These are phyloP conservation scores for Tolypocladium sp. DNA, from an alignment of 2,329 filamentous ascomycete genomes.

Conservation along the genomic window DNA sequence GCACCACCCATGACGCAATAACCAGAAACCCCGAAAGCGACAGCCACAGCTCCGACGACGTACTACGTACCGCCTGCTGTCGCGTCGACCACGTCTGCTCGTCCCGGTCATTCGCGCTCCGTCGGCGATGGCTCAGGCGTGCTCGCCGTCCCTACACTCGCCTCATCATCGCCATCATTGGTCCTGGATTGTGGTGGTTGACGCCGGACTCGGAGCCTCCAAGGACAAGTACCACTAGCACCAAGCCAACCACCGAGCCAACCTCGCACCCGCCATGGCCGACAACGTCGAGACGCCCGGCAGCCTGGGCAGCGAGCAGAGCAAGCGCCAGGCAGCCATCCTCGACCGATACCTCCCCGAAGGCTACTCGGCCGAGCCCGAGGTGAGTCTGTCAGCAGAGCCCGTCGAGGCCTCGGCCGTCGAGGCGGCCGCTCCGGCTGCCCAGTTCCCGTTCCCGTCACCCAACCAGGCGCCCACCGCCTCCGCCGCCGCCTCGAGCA, in stretches of 20 bases:
- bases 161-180: not conserved
- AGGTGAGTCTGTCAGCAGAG: constrained; percentile 19
- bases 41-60: not conserved
- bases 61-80: not conserved
- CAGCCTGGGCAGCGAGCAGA: constrained; percentile 16
- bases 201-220: not conserved
- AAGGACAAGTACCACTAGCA: not conserved
- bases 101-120: not conserved
- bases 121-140: not conserved
- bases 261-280: constrained; percentile 12
- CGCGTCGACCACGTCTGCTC: not conserved
- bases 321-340: constrained; percentile 23
- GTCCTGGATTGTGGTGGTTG: not conserved
- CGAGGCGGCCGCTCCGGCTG: not conserved
- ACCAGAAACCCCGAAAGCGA: not conserved
- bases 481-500: constrained; percentile 8
- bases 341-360: constrained; percentile 28
- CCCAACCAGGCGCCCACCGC: constrained; percentile 5
- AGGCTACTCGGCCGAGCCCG: constrained; percentile 28
- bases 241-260: not conserved
- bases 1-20: not conserved
- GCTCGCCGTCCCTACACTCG: not conserved
- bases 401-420: constrained; percentile 5
- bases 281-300: constrained; percentile 15
- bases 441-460: not conserved